A percentile compares a stretch with the other conserved stretches of the same genome.
phyloP scores from a whole-genome alignment of 2,329 filamentous ascomycete genomes.

The Curvularia lunata region DNA sequence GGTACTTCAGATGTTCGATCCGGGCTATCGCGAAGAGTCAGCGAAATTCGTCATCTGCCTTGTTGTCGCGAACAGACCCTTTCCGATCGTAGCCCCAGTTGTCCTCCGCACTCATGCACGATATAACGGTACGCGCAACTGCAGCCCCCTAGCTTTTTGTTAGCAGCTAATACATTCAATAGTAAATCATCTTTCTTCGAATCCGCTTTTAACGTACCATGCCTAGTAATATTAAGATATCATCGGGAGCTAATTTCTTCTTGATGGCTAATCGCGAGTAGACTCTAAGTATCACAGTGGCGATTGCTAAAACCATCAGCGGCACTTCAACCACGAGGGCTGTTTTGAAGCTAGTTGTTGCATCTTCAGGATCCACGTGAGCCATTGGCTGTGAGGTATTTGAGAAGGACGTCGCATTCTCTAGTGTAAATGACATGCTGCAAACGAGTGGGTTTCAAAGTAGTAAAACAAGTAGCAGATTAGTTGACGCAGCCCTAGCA shows the following conservation, averaged over 20 bases:
- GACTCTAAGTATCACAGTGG: constrained; percentile 30
- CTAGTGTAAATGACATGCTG: constrained; percentile 11
- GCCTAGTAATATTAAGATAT: constrained; percentile 32
- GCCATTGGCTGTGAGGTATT: constrained; percentile 8
- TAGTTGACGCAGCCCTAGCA: constrained; percentile 3
- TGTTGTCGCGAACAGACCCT: constrained; percentile 22
- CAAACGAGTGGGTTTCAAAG: neutral
- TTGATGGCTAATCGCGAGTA: constrained; percentile 36
- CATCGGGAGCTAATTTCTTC: constrained; percentile 31
- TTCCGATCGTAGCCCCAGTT: constrained; percentile 31
- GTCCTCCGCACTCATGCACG: constrained; percentile 38
- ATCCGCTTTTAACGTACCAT: constrained; percentile 16
- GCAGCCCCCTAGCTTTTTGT: constrained; percentile 23
- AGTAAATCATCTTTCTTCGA: neutral
- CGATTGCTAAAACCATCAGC: constrained; percentile 31
- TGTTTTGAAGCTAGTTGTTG: constrained; percentile 14
- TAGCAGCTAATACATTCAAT: neutral
- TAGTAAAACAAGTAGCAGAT: constrained; percentile 1
- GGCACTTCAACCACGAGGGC: constrained; percentile 37
- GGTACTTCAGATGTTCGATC: constrained; percentile 27
- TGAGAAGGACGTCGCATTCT: neutral
- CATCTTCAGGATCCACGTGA: constrained; percentile 14
- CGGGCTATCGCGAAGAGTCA: constrained; percentile 19
- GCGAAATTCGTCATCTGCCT: neutral
- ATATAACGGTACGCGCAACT: constrained; percentile 32